Conservation (phyloP, 306 rosid genomes). For the Cucurbita pepo region DNA sequence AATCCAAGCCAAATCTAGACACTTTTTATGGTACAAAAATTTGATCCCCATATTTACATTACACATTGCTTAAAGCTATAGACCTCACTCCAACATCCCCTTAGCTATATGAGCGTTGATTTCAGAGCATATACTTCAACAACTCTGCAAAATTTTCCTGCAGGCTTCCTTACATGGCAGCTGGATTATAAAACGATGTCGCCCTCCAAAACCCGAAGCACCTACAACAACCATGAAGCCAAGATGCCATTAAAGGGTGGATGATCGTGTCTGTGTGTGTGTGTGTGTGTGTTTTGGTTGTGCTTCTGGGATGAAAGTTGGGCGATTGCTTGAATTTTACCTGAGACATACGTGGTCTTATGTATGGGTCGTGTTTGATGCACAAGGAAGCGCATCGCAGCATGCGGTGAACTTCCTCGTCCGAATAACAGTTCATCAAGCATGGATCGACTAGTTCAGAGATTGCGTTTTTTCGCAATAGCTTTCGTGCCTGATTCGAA, state of each 20-base stretch:
- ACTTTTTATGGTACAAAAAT: not conserved
- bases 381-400: slow-evolving; percentile 72
- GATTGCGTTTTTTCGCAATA: slow-evolving; percentile 43
- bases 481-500: slow-evolving; percentile 56
- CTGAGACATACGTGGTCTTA: slow-evolving; percentile 93
- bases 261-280: not conserved
- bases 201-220: slow-evolving; percentile 83
- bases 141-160: not conserved
- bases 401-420: slow-evolving; percentile 54
- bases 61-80: not conserved
- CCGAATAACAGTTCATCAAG: slow-evolving; percentile 31
- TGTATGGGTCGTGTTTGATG: slow-evolving; percentile 47
- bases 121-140: not conserved
- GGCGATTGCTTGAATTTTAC: slow-evolving; percentile 11
- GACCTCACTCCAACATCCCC: not conserved
- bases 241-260: not conserved
- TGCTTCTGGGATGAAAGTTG: not conserved
- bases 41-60: not conserved
- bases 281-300: not conserved
- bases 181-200: slow-evolving; percentile 33
- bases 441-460: slow-evolving; percentile 56
- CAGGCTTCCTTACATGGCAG: not conserved
- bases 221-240: slow-evolving; percentile 21
- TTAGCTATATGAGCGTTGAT: not conserved
- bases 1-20: not conserved